Base-by-base conservation (phyloP, 345 rosid species). In the Moringa oleifera region DNA sequence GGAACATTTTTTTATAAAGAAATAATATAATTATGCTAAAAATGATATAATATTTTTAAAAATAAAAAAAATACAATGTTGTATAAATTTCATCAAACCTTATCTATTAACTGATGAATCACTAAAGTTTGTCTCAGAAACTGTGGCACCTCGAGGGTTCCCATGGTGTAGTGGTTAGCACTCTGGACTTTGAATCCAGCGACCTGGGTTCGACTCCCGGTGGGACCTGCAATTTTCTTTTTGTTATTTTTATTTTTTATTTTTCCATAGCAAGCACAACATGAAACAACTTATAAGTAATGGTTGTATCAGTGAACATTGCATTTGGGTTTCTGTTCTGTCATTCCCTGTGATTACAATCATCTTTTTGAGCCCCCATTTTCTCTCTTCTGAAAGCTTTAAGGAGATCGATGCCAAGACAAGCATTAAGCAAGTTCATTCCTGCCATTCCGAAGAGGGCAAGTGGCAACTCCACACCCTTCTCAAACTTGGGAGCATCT, bases 141-240 rank as follows among this genome's bases (percentile, higher is more conserved):
- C 33, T 28, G 3, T 8, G 12, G 12, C 47, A 41, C 1, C 12
- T 37, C 0, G 90, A 88, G n/a, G n/a, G n/a, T n/a, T 87, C 85
- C 82, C 75, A 80, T 83, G 97, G 96, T 88, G 91, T 86, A 80
- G 89, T 84, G 89, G 96, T 88, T 84, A 88, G 96, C 93, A 88
- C 91, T 83, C 82, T 81, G 94, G 88, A 84, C 86, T 84, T 86
- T 84, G 92, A 86, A 91, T 85, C 91, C 81, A 81, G 93, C 82
- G 89, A 83, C 89, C 90, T 84, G 87, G 93, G 93, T 81, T 91
- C 89, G 96, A 88, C 79, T 88, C 88, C 91, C 91, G 87, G 87
- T 87, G 80, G 88, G 95, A 83, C 87, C 90, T 88, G n/a, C n/a
- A n/a, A n/a, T n/a, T n/a, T n/a, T n/a, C n/a, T n/a, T n/a, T n/a